These are phyloP conservation scores for Dalbergia cultrata DNA, from an alignment of 306 rosid species.

Conservation along the genomic window DNA sequence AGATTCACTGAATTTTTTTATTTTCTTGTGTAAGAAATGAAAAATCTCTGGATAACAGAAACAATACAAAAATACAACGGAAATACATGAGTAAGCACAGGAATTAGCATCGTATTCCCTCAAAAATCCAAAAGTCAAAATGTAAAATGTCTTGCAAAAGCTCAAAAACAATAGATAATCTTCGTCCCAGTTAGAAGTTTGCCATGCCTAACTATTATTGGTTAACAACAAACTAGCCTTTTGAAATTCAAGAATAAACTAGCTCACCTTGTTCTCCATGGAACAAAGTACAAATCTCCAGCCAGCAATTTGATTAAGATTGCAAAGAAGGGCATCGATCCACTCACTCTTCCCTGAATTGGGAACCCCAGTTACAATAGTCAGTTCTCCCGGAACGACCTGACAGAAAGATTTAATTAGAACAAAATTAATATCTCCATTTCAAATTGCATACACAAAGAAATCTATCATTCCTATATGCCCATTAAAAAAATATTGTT, in stretches of 20 bases:
- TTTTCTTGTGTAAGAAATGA: not conserved
- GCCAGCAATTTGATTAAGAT: conserved; percentile 67
- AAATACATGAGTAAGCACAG: conserved; percentile 18
- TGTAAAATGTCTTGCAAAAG: conserved; percentile 2
- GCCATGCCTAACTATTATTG: not conserved
- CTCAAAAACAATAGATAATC: not conserved
- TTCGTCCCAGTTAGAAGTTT: conserved; percentile 21
- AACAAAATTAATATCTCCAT: conserved; percentile 22
- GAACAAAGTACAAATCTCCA: conserved; percentile 97
- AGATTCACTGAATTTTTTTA: not conserved
- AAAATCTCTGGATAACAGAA: conserved; percentile 13
- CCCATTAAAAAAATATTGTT: conserved; percentile 9
- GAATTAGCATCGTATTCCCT: conserved; percentile 19
- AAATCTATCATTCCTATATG: not conserved
- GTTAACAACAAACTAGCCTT: conserved; percentile 10
- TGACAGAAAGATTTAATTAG: conserved; percentile 49
- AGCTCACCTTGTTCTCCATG: conserved; percentile 90
- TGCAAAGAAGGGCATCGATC: conserved; percentile 98
- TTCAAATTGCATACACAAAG: conserved; percentile 9
- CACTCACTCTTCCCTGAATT: conserved; percentile 99
- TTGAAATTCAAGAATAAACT: conserved; percentile 43
- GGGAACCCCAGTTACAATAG: conserved; percentile 93
- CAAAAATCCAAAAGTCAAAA: conserved; percentile 20
- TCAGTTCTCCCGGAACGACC: conserved; percentile 97
- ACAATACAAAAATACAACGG: conserved; percentile 3